A percentile compares a stretch with the other conserved stretches of the same genome.
phyloP scores from a whole-genome alignment of 495 filamentous ascomycete genomes.

The Trichoderma gamsii region DNA sequence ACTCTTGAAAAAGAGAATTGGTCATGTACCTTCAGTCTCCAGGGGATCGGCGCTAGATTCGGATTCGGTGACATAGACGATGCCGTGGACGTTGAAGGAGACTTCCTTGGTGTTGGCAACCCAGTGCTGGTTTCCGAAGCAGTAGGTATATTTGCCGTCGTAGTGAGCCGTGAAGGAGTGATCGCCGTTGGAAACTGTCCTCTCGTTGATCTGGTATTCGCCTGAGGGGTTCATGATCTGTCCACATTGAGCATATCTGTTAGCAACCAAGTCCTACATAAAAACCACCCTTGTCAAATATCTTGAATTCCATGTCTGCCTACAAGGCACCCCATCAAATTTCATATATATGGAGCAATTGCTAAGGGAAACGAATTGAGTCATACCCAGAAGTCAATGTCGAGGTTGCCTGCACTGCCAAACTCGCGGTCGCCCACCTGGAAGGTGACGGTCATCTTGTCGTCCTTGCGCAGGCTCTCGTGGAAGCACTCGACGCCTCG shows the following conservation, averaged over 20 bases:
- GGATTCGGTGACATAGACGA: conserved; percentile 90
- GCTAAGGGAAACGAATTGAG: not conserved
- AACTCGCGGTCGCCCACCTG: conserved; percentile 97
- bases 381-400: conserved; percentile 96
- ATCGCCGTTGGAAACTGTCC: conserved; percentile 77
- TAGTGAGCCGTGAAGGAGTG: conserved; percentile 79
- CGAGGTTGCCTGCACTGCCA: conserved; percentile 86
- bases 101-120: conserved; percentile 89
- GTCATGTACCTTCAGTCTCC: conserved; percentile 68
- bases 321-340: not conserved
- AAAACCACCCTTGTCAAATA: not conserved
- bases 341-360: not conserved
- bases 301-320: not conserved
- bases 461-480: conserved; percentile 84
- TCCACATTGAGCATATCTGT: not conserved
- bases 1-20: conserved; percentile 7
- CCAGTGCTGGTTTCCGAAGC: conserved; percentile 98
- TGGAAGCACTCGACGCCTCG: conserved; percentile 96
- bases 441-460: conserved; percentile 97
- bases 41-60: conserved; percentile 82
- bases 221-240: conserved; percentile 80
- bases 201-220: conserved; percentile 70
- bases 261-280: not conserved
- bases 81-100: conserved; percentile 97
- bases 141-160: conserved; percentile 91